Evolutionary conservation across 331 rosid species (phyloP), one percentile per base, ranked within the genome.

Genomic region (Pyracantha coccinea): DNA sequence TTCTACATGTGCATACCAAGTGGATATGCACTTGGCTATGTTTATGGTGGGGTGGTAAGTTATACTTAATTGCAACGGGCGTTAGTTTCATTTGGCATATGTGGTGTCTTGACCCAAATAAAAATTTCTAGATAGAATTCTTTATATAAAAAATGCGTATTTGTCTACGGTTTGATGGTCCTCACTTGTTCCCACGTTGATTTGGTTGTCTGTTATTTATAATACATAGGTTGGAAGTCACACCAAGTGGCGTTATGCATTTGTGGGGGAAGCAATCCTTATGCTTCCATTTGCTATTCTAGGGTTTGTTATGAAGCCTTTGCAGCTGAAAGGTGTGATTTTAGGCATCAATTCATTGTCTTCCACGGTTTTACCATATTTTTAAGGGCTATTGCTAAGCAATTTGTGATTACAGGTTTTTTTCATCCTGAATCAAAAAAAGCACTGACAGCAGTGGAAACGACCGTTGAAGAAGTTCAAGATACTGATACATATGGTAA

Each of bases 21-120:
- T n/a, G 98, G 98, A 73, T 88, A 82, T 83, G 98, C 98, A n/a
- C 52, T 91, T 80, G 98, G 98, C 78, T 93, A 91, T 73, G 72
- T 93, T 71, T 91, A 85, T 29, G 97, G 98, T 77, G 97, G 98
- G 75, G 57, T 89, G 84, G 98, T 93, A 84, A 81, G 92, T 91
- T 68, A 54, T 66, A 63, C 41, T 7, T 38, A 45, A 25, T 20
- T 82, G 44, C 23, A 17, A 6, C 11, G 16, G 60, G 23, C 35
- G 52, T 79, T 28, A 44, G 20, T 29, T 14, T 16, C 47, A 31
- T 38, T 38, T 44, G 47, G 66, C 23, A 20, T 20, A 53, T 52
- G 11, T 29, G 17, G 74, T 53, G 16, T 16, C 38, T 21, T 57
- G 33, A 2, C 55, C 20, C 55, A 16, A 50, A 16, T 50, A 16